A percentile compares a stretch with the other conserved stretches of the same genome.
Evolutionary conservation across 2,329 filamentous ascomycete species (phyloP).

Genomic region (Didymella segeticola): DNA sequence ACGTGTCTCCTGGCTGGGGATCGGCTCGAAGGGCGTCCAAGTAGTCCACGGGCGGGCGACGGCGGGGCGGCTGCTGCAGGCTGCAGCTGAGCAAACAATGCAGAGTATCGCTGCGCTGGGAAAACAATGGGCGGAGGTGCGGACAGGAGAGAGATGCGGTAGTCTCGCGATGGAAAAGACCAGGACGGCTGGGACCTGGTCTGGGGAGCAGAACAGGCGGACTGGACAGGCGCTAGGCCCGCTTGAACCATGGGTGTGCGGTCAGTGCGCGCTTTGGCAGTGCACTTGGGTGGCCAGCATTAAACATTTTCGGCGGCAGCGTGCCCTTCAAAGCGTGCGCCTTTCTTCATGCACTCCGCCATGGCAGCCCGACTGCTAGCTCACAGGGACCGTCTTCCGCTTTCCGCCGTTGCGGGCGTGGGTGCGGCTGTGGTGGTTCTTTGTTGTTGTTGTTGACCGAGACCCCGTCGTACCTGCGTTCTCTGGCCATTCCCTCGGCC

Average conservation of each 20-base stretch:
- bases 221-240: conserved; percentile 22
- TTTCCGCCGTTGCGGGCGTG: not conserved
- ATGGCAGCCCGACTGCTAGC: not conserved
- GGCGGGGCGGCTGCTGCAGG: conserved; percentile 29
- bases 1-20: conserved; percentile 20
- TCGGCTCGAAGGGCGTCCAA: conserved; percentile 12
- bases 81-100: conserved; percentile 25
- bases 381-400: not conserved
- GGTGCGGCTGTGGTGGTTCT: not conserved
- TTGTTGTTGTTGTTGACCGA: not conserved
- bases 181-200: conserved; percentile 19
- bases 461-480: conserved; percentile 19
- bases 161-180: conserved; percentile 35
- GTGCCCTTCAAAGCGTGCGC: conserved; percentile 3
- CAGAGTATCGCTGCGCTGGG: conserved; percentile 20
- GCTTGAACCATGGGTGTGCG: conserved; percentile 8
- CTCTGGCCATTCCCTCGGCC: conserved; percentile 14
- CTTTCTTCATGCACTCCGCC: conserved; percentile 1
- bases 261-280: conserved; percentile 17
- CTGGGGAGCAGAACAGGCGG: conserved; percentile 27
- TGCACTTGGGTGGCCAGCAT: conserved; percentile 10
- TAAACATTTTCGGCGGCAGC: conserved; percentile 3
- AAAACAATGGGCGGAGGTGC: conserved; percentile 33
- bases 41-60: conserved; percentile 21
- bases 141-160: conserved; percentile 31